Percentiles rank a stretch among this genome's conserved stretches.
These are phyloP conservation scores for Suillus americanus DNA, from an alignment of 768 basidiomycete species.

Conservation along the genomic window DNA sequence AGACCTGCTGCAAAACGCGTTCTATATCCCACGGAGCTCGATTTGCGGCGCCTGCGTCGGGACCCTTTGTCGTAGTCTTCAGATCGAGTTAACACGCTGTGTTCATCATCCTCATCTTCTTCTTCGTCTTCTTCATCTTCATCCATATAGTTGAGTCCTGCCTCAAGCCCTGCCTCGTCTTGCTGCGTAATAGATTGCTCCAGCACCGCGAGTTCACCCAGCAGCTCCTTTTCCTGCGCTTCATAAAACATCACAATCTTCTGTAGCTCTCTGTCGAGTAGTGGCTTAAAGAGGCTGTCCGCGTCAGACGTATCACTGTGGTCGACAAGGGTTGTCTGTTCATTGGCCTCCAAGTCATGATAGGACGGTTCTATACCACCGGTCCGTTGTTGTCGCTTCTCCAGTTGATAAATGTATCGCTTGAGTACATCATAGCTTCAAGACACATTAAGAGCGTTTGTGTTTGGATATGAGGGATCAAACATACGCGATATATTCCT, in stretches of 20 bases:
- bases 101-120: conserved; percentile 54
- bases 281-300: conserved; percentile 64
- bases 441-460: not conserved
- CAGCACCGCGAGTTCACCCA: conserved; percentile 56
- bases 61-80: conserved; percentile 26
- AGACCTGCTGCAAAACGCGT: conserved; percentile 25
- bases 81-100: conserved; percentile 19
- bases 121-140: conserved; percentile 48
- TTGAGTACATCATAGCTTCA: conserved; percentile 82
- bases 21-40: conserved; percentile 25
- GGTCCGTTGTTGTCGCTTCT: conserved; percentile 62
- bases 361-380: conserved; percentile 39
- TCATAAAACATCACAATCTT: conserved; percentile 84
- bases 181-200: conserved; percentile 57
- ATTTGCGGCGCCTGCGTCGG: conserved; percentile 37
- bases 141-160: conserved; percentile 51
- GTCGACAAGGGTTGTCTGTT: conserved; percentile 55
- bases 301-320: conserved; percentile 37
- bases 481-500: conserved; percentile 84
- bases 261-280: conserved; percentile 78
- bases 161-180: conserved; percentile 57
- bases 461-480: not conserved
- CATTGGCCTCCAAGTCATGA: conserved; percentile 65
- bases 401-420: conserved; percentile 82
- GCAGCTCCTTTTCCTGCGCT: conserved; percentile 69